Evolutionary conservation across 1,284 basidiomycete genomes (phyloP), one percentile per base, ranked within the genome.

Genomic region (Fomitopsis pinicola): DNA sequence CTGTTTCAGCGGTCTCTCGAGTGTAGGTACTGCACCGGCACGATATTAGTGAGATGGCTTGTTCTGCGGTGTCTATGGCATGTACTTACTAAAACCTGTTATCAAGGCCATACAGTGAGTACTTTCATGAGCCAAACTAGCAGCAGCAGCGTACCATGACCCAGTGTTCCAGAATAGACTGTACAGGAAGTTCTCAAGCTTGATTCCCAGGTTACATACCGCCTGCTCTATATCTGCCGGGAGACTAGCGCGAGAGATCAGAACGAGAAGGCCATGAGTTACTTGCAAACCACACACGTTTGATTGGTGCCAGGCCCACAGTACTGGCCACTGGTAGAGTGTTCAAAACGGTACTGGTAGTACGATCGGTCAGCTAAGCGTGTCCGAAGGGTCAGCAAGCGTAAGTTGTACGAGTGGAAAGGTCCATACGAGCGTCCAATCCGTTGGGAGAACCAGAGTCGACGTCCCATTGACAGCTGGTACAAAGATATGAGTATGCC

Each of bases 21-120:
- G 30, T 33, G 30, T 33, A 33, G 30, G 30, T 33, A 33, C 30
- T 33, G 30, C 30, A 22, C 22, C 22, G 22, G 22, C 22, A 33
- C 30, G 30, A 33, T 33, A 5, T 33, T 5, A 33, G 4, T 33
- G 4, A 33, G 30, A 33, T 33, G 30, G 8, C 30, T 33, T 5
- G 30, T 33, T 33, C 30, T 5, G 30, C 4, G 19, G 10, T 7
- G 35, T 38, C 6, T 9, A 19, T 40, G 2, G 22, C 19, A 44
- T 33, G 38, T 19, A 63, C 64, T 42, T 38, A 67, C 66, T 67
- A 67, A 26, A 58, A 66, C 66, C 66, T 67, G 26, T 33, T 33
- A 8, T 9, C 15, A 14, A 3, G 6, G 52, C 2, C 38, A 40
- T 40, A 33, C 8, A 33, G 36, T 17, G 19, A 42, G 12, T 4